A percentile compares a stretch with the other conserved stretches of the same genome.
These are phyloP conservation scores for Septoria petroselini DNA, from an alignment of 2,329 filamentous ascomycete genomes.

Conservation along the genomic window DNA sequence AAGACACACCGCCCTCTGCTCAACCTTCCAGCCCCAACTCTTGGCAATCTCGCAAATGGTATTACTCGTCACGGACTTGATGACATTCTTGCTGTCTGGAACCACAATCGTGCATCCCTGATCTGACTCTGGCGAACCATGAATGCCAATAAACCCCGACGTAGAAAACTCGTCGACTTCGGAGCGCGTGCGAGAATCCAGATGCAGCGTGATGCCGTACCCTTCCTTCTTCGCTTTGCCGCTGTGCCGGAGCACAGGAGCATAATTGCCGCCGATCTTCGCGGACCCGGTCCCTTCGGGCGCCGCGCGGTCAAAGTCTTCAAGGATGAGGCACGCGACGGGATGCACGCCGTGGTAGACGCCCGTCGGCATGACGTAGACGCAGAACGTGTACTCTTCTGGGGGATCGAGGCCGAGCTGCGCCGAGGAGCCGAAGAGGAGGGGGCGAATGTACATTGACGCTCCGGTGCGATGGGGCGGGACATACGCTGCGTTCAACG, in stretches of 20 bases:
- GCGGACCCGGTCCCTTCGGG: conserved; percentile 84
- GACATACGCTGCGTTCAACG: conserved; percentile 84
- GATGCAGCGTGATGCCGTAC: conserved; percentile 89
- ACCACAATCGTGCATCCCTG: conserved; percentile 68
- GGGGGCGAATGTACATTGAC: conserved; percentile 86
- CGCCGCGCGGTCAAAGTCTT: conserved; percentile 91
- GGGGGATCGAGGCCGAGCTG: conserved; percentile 83
- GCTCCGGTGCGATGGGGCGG: conserved; percentile 85
- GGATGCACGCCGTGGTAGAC: conserved; percentile 90
- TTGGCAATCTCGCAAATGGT: conserved; percentile 72
- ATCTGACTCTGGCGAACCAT: conserved; percentile 52
- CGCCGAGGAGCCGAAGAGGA: conserved; percentile 81
- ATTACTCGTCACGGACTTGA: conserved; percentile 80
- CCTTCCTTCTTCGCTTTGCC: conserved; percentile 75
- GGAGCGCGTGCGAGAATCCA: conserved; percentile 78
- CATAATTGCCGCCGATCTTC: conserved; percentile 97
- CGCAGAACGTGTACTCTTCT: conserved; percentile 86
- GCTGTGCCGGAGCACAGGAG: conserved; percentile 83
- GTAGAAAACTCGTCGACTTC: conserved; percentile 97
- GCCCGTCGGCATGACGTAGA: conserved; percentile 87
- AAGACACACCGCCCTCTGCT: conserved; percentile 63
- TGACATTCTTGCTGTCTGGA: conserved; percentile 84
- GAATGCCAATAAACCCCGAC: conserved; percentile 83
- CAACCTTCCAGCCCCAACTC: conserved; percentile 79
- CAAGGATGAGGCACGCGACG: conserved; percentile 81